A percentile compares a stretch with the other conserved stretches of the same genome.
phyloP scores from a whole-genome alignment of 352 stramenopile genomes.

The Phytophthora megakarya region DNA sequence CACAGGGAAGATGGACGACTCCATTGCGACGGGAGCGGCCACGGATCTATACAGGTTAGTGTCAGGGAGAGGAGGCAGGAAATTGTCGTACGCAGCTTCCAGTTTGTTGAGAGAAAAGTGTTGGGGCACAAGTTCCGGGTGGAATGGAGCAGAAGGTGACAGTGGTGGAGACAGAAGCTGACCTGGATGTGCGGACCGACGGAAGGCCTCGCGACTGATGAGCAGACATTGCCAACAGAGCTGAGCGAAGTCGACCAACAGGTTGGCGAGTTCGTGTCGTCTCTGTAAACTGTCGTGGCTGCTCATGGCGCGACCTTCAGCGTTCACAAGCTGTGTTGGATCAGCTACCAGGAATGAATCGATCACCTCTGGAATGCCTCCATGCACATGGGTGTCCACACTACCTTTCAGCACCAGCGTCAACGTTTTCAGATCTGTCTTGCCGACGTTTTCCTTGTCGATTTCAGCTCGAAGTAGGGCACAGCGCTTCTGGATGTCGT shows the following conservation, averaged over 20 bases:
- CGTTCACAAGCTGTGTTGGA: slow-evolving; percentile 34
- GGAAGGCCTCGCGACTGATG: slow-evolving; percentile 69
- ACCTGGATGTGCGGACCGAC: slow-evolving; percentile 26
- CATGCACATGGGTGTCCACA: slow-evolving; percentile 80
- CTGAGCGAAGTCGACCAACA: slow-evolving; percentile 63
- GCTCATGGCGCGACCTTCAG: slow-evolving; percentile 42
- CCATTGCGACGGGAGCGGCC: not conserved
- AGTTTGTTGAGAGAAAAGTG: slow-evolving; percentile 6
- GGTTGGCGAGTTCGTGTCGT: slow-evolving; percentile 53
- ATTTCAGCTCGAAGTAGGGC: slow-evolving; percentile 58
- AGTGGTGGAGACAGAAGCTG: slow-evolving; percentile 1
- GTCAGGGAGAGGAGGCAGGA: slow-evolving; percentile 16
- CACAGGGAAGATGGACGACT: not conserved
- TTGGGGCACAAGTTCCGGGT: slow-evolving; percentile 14
- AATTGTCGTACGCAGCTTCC: slow-evolving; percentile 9
- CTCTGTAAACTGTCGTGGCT: slow-evolving; percentile 33
- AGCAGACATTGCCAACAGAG: slow-evolving; percentile 60
- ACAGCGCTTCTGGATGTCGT: slow-evolving; percentile 77
- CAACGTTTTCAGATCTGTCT: slow-evolving; percentile 72
- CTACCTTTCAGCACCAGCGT: slow-evolving; percentile 83
- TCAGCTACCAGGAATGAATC: slow-evolving; percentile 56
- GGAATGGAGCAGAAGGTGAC: slow-evolving; percentile 2
- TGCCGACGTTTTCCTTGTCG: slow-evolving; percentile 46
- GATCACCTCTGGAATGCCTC: slow-evolving; percentile 74
- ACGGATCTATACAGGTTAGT: not conserved